phyloP scores from a whole-genome alignment of 2,329 filamentous ascomycete species.

The Phaeoacremonium minimum region DNA sequence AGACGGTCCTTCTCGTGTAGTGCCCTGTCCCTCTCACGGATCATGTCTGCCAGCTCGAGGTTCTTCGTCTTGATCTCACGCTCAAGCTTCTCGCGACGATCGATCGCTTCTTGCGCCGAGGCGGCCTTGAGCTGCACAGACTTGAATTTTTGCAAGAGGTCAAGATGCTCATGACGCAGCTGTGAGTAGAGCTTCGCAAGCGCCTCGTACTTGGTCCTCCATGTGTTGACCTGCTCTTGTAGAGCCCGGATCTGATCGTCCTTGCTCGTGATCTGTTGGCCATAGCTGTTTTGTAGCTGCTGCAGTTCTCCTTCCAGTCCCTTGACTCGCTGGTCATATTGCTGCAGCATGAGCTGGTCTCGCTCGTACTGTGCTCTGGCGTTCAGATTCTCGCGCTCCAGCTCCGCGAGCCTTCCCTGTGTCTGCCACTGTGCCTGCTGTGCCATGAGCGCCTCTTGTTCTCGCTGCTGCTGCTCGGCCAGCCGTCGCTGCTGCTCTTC shows the following conservation, averaged over 20 bases:
- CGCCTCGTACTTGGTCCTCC: conserved; percentile 95
- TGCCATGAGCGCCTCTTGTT: conserved; percentile 82
- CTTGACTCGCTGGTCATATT: conserved; percentile 94
- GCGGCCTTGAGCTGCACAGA: conserved; percentile 92
- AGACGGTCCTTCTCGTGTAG: conserved; percentile 87
- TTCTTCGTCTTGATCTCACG: conserved; percentile 99
- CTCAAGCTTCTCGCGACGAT: conserved; percentile 89
- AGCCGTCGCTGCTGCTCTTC: conserved; percentile 89
- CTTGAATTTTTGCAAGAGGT: conserved; percentile 95
- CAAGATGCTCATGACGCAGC: conserved; percentile 88
- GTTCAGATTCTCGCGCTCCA: conserved; percentile 92
- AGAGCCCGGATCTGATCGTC: conserved; percentile 91
- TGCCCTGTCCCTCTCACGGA: conserved; percentile 89
- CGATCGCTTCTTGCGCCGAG: conserved; percentile 94
- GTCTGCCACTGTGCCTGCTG: conserved; percentile 93
- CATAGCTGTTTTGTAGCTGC: conserved; percentile 77
- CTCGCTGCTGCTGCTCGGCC: conserved; percentile 82
- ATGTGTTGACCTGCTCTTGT: conserved; percentile 96
- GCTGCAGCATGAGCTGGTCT: conserved; percentile 95
- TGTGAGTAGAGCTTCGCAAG: conserved; percentile 97
- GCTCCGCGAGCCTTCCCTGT: conserved; percentile 88
- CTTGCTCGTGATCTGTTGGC: conserved; percentile 81
- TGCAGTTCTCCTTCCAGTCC: conserved; percentile 81
- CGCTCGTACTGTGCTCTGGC: conserved; percentile 92
- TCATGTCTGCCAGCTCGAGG: conserved; percentile 97